Evolutionary conservation across 768 basidiomycete species (phyloP).

Genomic region (Tephrocybe sp.): DNA sequence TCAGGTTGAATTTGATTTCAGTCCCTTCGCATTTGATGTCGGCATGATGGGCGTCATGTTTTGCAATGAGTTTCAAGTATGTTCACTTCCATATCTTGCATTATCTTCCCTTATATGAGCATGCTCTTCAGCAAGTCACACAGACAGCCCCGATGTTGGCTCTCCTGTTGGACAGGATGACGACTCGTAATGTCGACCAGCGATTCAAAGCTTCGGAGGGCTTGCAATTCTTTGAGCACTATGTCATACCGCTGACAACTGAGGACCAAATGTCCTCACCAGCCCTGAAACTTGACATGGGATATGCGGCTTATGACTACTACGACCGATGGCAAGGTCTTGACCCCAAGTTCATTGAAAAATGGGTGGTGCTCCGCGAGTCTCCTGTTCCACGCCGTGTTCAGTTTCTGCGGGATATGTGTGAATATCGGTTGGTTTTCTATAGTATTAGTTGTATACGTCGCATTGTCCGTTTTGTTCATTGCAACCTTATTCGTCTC

Average conservation of each 20-base stretch:
- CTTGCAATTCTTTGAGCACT: slow-evolving; percentile 23
- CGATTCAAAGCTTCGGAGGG: slow-evolving; percentile 27
- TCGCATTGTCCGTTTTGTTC: not conserved
- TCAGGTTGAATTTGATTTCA: slow-evolving; percentile 24
- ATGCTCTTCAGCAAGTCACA: slow-evolving; percentile 15
- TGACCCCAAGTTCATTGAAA: slow-evolving; percentile 13
- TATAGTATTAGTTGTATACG: not conserved
- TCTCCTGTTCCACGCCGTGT: slow-evolving; percentile 10
- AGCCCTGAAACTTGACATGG: not conserved
- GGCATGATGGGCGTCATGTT: not conserved
- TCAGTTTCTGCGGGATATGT: not conserved
- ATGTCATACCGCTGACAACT: not conserved
- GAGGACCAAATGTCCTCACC: not conserved
- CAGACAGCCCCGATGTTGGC: slow-evolving; percentile 24
- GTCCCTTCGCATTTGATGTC: slow-evolving; percentile 27
- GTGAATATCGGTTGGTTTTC: no score
- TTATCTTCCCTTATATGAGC: no score
- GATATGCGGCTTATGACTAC: not conserved
- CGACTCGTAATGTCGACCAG: slow-evolving; percentile 17
- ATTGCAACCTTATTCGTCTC: no score
- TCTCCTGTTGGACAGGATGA: slow-evolving; percentile 27
- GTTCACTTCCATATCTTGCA: no score
- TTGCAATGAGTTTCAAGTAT: not conserved
- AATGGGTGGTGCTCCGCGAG: slow-evolving; percentile 20
- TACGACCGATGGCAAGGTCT: slow-evolving; percentile 20